phyloP scores from a whole-genome alignment of 352 stramenopile genomes.

The Phytophthora idaei region DNA sequence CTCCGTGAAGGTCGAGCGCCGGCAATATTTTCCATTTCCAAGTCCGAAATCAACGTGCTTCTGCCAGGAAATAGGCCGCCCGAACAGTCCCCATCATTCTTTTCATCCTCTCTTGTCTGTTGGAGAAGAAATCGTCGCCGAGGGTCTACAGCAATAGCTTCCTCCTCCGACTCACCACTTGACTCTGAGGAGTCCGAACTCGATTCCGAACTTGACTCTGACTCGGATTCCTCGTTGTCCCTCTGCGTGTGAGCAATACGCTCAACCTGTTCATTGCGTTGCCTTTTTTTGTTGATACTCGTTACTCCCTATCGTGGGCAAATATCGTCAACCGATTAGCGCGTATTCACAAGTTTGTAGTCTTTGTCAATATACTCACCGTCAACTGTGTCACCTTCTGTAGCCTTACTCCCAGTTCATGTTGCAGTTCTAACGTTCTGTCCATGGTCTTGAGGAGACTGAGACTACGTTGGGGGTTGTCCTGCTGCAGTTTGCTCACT shows the following conservation, averaged over 20 bases:
- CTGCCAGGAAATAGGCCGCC: background rate
- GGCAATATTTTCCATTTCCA: background rate
- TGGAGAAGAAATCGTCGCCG: background rate
- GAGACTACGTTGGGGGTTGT: background rate
- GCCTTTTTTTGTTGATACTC: background rate
- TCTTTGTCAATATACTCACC: background rate
- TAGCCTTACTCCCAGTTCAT: background rate
- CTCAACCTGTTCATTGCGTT: background rate
- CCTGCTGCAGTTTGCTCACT: conserved; percentile 2
- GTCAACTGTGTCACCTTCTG: background rate
- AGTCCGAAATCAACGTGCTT: background rate
- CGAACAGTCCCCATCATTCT: background rate
- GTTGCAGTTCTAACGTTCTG: conserved; percentile 1
- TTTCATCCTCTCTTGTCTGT: background rate
- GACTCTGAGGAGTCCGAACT: background rate
- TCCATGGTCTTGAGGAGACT: conserved; percentile 6
- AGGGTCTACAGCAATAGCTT: background rate
- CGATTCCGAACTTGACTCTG: background rate
- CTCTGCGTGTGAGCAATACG: background rate
- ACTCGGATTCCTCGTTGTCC: background rate
- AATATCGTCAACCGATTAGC: background rate
- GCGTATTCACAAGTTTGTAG: background rate
- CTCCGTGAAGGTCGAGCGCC: conserved; percentile 1
- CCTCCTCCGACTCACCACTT: conserved; percentile 3
- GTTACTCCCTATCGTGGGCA: background rate